phyloP scores from a whole-genome alignment of 1,284 basidiomycete species.

The Rhodotorula sp. region DNA sequence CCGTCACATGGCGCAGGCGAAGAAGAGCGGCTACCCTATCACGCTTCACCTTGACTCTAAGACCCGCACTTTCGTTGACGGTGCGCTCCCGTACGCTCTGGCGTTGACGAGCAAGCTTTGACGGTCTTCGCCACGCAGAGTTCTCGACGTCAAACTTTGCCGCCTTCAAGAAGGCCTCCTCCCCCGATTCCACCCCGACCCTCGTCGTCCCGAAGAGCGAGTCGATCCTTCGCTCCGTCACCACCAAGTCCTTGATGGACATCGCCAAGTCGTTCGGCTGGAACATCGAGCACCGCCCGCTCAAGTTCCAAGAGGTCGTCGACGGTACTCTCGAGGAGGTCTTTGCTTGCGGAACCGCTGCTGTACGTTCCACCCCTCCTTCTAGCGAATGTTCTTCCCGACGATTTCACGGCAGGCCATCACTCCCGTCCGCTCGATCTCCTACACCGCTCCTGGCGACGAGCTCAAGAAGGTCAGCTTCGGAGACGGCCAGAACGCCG shows the following conservation, averaged over 20 bases:
- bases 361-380: conserved; percentile 16
- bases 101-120: not conserved
- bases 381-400: not conserved
- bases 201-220: conserved; percentile 41
- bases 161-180: conserved; percentile 38
- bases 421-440: conserved; percentile 49
- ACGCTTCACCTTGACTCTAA: conserved; percentile 48
- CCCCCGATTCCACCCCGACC: conserved; percentile 24
- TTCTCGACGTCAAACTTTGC: conserved; percentile 50
- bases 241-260: conserved; percentile 39
- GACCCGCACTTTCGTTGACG: conserved; percentile 39
- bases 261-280: conserved; percentile 48
- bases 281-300: conserved; percentile 47
- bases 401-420: conserved; percentile 36
- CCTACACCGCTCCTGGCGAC: conserved; percentile 46
- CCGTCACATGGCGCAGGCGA: conserved; percentile 45
- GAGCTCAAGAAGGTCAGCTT: conserved; percentile 46
- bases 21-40: conserved; percentile 49
- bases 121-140: conserved; percentile 42
- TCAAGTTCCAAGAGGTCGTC: conserved; percentile 45
- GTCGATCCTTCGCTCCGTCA: conserved; percentile 44
- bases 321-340: conserved; percentile 42
- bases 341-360: conserved; percentile 38
- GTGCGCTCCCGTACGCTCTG: not conserved
- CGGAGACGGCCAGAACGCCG: conserved; percentile 49